Evolutionary conservation across 2,329 filamentous ascomycete genomes (phyloP).

Genomic region (Claviceps sp.): DNA sequence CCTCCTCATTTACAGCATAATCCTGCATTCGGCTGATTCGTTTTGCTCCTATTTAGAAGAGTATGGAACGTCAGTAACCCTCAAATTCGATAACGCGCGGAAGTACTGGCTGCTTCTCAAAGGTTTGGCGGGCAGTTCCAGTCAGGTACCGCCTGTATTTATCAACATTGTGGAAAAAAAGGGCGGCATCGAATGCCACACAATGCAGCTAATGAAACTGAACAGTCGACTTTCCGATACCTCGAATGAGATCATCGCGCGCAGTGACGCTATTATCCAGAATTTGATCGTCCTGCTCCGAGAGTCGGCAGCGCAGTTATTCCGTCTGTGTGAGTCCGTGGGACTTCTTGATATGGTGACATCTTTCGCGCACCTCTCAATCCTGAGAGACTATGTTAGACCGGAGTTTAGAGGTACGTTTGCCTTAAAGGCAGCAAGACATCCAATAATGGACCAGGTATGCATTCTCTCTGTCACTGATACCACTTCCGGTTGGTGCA

Average conservation of each 20-base stretch:
- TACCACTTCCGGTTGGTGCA: background rate
- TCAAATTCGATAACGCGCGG: slow-evolving; percentile 65
- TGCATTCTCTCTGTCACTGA: background rate
- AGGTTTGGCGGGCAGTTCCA: slow-evolving; percentile 45
- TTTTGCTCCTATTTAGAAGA: slow-evolving; percentile 25
- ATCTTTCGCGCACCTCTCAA: slow-evolving; percentile 63
- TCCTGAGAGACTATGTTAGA: slow-evolving; percentile 43
- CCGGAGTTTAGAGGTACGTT: slow-evolving; percentile 57
- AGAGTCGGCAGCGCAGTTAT: slow-evolving; percentile 56
- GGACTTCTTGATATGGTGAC: slow-evolving; percentile 77
- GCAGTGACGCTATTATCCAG: slow-evolving; percentile 68
- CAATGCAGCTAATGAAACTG: slow-evolving; percentile 67
- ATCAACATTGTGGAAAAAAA: slow-evolving; percentile 66
- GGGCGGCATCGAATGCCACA: slow-evolving; percentile 75
- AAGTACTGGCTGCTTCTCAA: slow-evolving; percentile 67
- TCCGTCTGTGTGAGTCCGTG: slow-evolving; percentile 75
- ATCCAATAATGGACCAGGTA: slow-evolving; percentile 65
- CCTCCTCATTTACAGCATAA: background rate
- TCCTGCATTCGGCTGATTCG: no score
- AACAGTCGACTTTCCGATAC: slow-evolving; percentile 68
- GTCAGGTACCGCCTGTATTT: slow-evolving; percentile 51
- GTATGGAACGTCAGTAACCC: slow-evolving; percentile 45
- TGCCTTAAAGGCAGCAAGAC: slow-evolving; percentile 60
- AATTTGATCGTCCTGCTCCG: slow-evolving; percentile 61
- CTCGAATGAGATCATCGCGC: slow-evolving; percentile 68